Base-by-base conservation (phyloP, 805 yeast species). In the Yarrowia deformans region DNA sequence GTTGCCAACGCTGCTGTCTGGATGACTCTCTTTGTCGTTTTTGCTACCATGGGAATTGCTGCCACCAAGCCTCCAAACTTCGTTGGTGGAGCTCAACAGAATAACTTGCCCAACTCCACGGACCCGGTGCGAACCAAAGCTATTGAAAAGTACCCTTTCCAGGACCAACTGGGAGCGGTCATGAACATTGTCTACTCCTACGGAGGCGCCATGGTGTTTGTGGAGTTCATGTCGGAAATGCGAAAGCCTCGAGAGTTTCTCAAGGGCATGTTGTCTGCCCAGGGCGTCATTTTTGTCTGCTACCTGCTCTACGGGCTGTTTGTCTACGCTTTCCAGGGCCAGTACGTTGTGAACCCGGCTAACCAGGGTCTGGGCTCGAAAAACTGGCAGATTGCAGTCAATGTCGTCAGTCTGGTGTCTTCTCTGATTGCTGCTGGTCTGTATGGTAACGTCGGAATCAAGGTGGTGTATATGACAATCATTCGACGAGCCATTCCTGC, bases 151-250 rank as follows among this genome's bases (percentile, higher is more conserved):
- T 16, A 42, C 45, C n/a, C 70, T 8, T 48, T 69, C 45, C 52
- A 49, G 35, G 43, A 56, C 35, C 70, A 69, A 52, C 42, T 69
- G n/a, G 68, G 49, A 1, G 71, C 70, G 6, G 68, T 79, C 70
- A 77, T 81, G 73, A 81, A 82, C 70, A 77, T 82, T 70, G 81
- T 82, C n/a, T 82, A 79, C 71, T 81, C 83, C 0, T 82, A 81
- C 76, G 84, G 84, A 34, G 85, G 84, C 68, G 82, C 84, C 14
- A 77, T 82, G 64, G 79, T 81, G 54, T 82, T 81, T 74, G 78
- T 81, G 8, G 84, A 82, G 71, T 77, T 82, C 50, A 75, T 82
- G 74, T 80, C 84, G 14, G 84, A 82, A 72, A 79, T 82, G 83
- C 77, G 73, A 64, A 76, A 80, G 61, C 84, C 84, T 8, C 75